Percentiles rank a stretch among this genome's conserved stretches.
Conservation (phyloP, 2,329 filamentous ascomycete species). For the Aspergillus luchuensis region DNA sequence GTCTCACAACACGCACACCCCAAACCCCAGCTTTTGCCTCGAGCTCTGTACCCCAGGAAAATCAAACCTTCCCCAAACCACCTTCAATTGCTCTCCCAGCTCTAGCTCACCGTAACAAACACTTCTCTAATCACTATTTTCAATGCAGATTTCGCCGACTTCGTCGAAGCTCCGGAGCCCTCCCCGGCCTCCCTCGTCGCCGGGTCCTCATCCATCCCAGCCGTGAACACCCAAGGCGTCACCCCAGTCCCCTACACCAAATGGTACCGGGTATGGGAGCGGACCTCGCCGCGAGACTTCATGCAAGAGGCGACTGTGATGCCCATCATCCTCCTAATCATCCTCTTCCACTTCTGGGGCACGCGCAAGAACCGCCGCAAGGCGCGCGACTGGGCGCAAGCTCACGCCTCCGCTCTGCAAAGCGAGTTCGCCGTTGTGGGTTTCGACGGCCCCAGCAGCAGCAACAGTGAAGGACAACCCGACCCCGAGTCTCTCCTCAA, state of each 20-base stretch:
- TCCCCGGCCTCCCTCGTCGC: conserved; percentile 52
- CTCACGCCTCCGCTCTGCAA: conserved; percentile 70
- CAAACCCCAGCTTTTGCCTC: neutral
- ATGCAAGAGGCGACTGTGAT: conserved; percentile 82
- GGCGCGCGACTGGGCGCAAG: conserved; percentile 76
- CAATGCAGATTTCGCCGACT: conserved; percentile 84
- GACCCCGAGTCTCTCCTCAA: conserved; percentile 67
- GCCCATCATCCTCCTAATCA: conserved; percentile 70
- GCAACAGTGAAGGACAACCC: conserved; percentile 47
- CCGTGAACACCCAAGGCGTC: conserved; percentile 51
- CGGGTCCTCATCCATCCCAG: conserved; percentile 40
- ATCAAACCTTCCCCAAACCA: conserved; percentile 7
- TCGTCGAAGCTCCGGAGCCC: conserved; percentile 75
- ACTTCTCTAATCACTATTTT: neutral
- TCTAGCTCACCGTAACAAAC: neutral
- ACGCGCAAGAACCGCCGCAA: conserved; percentile 76
- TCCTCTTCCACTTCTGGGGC: conserved; percentile 79
- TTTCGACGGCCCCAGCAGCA: conserved; percentile 69
- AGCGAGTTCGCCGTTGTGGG: conserved; percentile 87
- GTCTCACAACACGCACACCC: conserved; percentile 15
- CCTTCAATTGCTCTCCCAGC: neutral
- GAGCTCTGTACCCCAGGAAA: conserved; percentile 1
- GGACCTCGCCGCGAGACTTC: conserved; percentile 81
- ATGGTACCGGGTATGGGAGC: conserved; percentile 97
- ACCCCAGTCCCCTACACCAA: conserved; percentile 77